phyloP scores from a whole-genome alignment of 768 basidiomycete species.

The Mycena vulgaris region DNA sequence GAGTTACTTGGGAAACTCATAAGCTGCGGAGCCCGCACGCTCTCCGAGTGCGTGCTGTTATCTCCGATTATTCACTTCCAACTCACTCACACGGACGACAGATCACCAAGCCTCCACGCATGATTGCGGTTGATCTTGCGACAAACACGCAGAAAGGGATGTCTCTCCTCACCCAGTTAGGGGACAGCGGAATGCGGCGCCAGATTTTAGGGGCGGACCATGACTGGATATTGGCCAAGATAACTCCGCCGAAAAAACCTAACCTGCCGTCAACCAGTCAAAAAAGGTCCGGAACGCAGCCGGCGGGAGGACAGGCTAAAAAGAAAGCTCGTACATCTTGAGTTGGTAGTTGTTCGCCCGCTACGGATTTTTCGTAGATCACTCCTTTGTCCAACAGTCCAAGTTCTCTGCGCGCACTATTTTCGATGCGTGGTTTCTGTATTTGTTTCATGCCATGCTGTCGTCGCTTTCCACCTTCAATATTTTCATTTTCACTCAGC shows the following conservation, averaged over 20 bases:
- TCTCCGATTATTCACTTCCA: background rate
- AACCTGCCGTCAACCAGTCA: background rate
- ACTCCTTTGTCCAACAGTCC: too few species aligned
- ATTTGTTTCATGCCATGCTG: too few species aligned
- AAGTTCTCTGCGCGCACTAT: too few species aligned
- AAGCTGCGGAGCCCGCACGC: conserved; percentile 2
- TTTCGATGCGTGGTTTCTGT: too few species aligned
- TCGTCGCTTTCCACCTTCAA: too few species aligned
- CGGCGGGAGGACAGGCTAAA: background rate
- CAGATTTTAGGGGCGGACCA: conserved; percentile 7
- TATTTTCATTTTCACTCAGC: too few species aligned
- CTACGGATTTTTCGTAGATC: too few species aligned
- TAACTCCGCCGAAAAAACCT: background rate
- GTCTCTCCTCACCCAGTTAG: background rate
- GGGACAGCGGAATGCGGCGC: background rate
- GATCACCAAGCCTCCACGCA: background rate
- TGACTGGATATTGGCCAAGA: conserved; percentile 11
- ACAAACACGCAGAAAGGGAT: background rate
- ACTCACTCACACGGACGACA: background rate
- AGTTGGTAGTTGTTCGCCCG: background rate
- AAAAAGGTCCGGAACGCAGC: background rate
- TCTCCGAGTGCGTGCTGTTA: background rate
- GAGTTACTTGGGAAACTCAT: conserved; percentile 12
- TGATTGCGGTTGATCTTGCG: background rate
- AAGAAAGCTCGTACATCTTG: background rate